Evolutionary conservation across 495 filamentous ascomycete genomes (phyloP), one percentile per base, ranked within the genome.

Genomic region (Penicillium taxi): DNA sequence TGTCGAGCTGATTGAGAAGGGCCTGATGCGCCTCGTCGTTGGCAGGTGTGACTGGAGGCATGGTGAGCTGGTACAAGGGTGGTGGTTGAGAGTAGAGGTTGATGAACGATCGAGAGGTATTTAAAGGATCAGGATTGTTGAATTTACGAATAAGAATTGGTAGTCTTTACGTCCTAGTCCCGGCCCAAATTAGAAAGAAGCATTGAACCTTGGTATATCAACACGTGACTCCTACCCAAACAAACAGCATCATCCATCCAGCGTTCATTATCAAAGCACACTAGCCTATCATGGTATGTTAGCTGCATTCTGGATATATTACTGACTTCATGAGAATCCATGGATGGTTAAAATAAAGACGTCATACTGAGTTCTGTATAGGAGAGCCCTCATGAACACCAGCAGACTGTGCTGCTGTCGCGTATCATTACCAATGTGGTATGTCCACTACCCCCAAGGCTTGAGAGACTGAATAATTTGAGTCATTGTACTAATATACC

Each of bases 351-450:
- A 28, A 28, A 18, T 8, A 32, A 18, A 29, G 16, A 8, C 35
- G 21, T 12, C 26, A 28, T 21, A 9, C 37, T 41, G 16, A 42
- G 11, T n/a, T 25, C 9, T 17, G 5, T 41, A 21, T 48, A 95
- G 91, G 91, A 98, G 60, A 91, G 84, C 55, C 91, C 91, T 30
- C 91, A 98, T 55, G 91, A 98, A 56, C 86, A 96, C 56, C 91
- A 96, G 69, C 91, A 98, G 71, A 88, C 80, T 45, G 67, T 94
- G 31, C 74, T 98, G 34, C 72, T 98, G 15, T 89, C 85, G 7
- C 86, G 91, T 29, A 96, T 98, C 67, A 94, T 95, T 64, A 91
- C 80, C 53, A 98, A 98, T 49, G 86, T 96, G 48, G 91, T 96
- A 71, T 67, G 56, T 58, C 32, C 2, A 2, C 21, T 14, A 6